These are phyloP conservation scores for Pyrenophora seminiperda DNA, from an alignment of 2,329 filamentous ascomycete species.

Conservation along the genomic window DNA sequence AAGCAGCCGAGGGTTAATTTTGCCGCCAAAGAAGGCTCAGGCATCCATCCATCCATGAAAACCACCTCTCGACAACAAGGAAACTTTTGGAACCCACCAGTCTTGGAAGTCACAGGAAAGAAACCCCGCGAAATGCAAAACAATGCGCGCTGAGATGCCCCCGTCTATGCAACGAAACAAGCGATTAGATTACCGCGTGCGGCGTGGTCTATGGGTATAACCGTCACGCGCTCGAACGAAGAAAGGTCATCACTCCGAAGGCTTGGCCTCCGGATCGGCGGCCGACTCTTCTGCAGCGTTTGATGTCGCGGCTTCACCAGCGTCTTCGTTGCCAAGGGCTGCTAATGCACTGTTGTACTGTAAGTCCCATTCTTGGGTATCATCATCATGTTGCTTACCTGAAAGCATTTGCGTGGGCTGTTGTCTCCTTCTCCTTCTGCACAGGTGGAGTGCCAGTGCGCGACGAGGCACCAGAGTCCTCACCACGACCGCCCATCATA, in stretches of 20 bases:
- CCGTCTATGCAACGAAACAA: constrained; percentile 49
- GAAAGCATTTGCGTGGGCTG: constrained; percentile 82
- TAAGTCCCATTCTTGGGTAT: constrained; percentile 17
- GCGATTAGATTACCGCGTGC: constrained; percentile 48
- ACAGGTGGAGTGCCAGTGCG: constrained; percentile 85
- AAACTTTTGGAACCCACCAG: constrained; percentile 32
- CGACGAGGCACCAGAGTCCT: constrained; percentile 86
- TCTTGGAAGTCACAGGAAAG: constrained; percentile 24
- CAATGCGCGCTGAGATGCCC: constrained; percentile 48
- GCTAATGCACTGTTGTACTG: constrained; percentile 56
- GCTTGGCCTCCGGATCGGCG: constrained; percentile 37
- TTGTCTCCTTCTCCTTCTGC: constrained; percentile 67
- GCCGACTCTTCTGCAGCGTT: constrained; percentile 57
- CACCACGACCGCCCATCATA: constrained; percentile 70
- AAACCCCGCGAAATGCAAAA: constrained; percentile 45
- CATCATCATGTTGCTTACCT: constrained; percentile 66
- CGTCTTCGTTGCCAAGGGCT: constrained; percentile 61
- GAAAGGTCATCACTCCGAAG: constrained; percentile 47
- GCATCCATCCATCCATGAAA: constrained; percentile 19
- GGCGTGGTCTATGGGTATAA: constrained; percentile 45
- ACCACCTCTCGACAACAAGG: constrained; percentile 29
- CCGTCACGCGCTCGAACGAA: constrained; percentile 42
- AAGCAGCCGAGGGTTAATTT: constrained; percentile 12
- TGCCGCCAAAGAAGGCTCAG: constrained; percentile 22
- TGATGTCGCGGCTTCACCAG: constrained; percentile 65